phyloP scores from a whole-genome alignment of 352 stramenopile species.

The Thraustochytrium sp. region DNA sequence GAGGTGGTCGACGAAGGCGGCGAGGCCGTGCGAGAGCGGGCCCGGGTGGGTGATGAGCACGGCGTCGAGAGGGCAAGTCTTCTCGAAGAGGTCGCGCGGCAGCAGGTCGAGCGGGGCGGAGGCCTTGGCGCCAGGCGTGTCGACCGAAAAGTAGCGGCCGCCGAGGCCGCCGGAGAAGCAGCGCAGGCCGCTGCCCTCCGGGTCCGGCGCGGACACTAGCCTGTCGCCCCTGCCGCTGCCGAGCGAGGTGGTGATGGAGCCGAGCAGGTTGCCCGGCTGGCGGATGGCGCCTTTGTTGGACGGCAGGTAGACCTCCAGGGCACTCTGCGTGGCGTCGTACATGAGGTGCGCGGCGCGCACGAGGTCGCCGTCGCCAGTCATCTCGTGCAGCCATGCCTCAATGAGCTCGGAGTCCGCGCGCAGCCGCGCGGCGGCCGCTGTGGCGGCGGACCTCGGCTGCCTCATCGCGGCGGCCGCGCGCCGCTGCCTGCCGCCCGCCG shows the following conservation, averaged over 20 bases:
- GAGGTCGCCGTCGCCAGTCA: neutral
- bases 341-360: neutral
- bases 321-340: neutral
- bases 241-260: too few relatives aligned
- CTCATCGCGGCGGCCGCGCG: too few relatives aligned
- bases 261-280: neutral
- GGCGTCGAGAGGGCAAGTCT: neutral
- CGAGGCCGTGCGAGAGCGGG: neutral
- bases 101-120: neutral
- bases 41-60: neutral
- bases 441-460: neutral
- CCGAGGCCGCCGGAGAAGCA: too few relatives aligned
- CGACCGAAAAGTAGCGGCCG: neutral
- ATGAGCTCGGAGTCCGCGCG: neutral
- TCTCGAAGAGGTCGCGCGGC: neutral
- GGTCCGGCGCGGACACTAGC: too few relatives aligned
- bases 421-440: neutral
- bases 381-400: neutral
- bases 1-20: neutral
- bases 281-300: neutral
- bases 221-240: too few relatives aligned
- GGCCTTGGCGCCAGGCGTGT: neutral
- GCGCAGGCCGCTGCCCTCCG: too few relatives aligned
- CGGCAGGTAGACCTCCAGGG: neutral
- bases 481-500: too few relatives aligned